phyloP scores from a whole-genome alignment of 805 yeast genomes.

The Candida sakaeoensis region DNA sequence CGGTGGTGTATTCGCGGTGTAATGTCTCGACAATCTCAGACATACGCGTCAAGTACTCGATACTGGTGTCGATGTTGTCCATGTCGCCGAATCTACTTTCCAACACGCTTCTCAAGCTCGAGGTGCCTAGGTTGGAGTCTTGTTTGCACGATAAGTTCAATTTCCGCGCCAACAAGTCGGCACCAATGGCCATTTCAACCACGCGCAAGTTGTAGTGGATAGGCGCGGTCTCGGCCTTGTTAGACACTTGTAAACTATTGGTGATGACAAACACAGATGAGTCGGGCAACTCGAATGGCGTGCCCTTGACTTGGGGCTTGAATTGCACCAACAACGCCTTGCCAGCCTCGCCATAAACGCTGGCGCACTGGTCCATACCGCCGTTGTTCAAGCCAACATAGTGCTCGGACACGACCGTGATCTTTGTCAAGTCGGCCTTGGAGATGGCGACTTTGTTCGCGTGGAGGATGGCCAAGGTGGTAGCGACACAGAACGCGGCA shows the following conservation, averaged over 20 bases:
- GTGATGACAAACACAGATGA: slow-evolving; percentile 57
- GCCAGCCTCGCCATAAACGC: slow-evolving; percentile 56
- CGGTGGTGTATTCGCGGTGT: slow-evolving; percentile 38
- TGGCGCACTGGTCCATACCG: slow-evolving; percentile 79
- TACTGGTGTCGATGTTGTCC: slow-evolving; percentile 46
- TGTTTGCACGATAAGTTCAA: slow-evolving; percentile 39
- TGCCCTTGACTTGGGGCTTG: slow-evolving; percentile 53
- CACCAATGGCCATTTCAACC: slow-evolving; percentile 68
- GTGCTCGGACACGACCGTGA: slow-evolving; percentile 66
- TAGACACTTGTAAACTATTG: slow-evolving; percentile 58
- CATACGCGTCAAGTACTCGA: slow-evolving; percentile 37
- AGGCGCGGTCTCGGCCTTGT: slow-evolving; percentile 70
- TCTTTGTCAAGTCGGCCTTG: slow-evolving; percentile 51
- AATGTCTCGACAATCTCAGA: slow-evolving; percentile 45
- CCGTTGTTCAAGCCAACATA: slow-evolving; percentile 73
- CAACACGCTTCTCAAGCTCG: slow-evolving; percentile 63
- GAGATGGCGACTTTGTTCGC: slow-evolving; percentile 48
- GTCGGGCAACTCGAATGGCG: slow-evolving; percentile 55
- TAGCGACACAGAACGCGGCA: slow-evolving; percentile 68
- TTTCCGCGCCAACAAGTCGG: slow-evolving; percentile 51
- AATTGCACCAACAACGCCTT: slow-evolving; percentile 61
- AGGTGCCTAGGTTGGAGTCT: slow-evolving; percentile 52
- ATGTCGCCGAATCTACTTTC: slow-evolving; percentile 42
- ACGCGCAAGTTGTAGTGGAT: slow-evolving; percentile 66
- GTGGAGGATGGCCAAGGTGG: slow-evolving; percentile 53